Conservation (phyloP, 2,329 filamentous ascomycete species). For the Ambrosiella beaveri region DNA sequence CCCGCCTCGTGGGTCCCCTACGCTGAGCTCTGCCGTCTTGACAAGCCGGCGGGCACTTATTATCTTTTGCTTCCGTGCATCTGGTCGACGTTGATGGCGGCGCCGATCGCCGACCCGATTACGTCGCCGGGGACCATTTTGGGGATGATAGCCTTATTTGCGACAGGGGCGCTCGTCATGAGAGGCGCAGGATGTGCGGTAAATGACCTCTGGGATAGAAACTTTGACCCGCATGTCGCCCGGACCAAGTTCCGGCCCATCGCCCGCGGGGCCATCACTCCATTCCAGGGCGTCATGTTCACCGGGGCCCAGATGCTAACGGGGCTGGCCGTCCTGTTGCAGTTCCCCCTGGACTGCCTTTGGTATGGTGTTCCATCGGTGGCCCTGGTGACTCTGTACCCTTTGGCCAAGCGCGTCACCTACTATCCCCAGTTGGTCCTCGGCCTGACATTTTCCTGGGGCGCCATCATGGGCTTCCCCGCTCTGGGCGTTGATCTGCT, state of each 20-base stretch:
- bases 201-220: slow-evolving; percentile 81
- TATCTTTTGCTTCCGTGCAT: slow-evolving; percentile 77
- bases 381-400: slow-evolving; percentile 56
- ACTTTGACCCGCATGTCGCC: slow-evolving; percentile 64
- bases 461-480: slow-evolving; percentile 73
- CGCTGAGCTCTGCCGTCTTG: slow-evolving; percentile 62
- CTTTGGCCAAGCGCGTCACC: slow-evolving; percentile 69
- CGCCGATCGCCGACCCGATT: slow-evolving; percentile 35
- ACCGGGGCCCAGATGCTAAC: slow-evolving; percentile 57
- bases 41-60: slow-evolving; percentile 67
- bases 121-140: slow-evolving; percentile 40
- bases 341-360: slow-evolving; percentile 57
- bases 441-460: slow-evolving; percentile 77
- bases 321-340: slow-evolving; percentile 56
- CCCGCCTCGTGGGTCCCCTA: slow-evolving; percentile 60
- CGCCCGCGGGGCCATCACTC: slow-evolving; percentile 59
- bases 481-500: slow-evolving; percentile 65
- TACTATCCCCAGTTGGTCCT: slow-evolving; percentile 76
- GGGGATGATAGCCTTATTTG: slow-evolving; percentile 52
- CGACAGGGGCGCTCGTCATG: slow-evolving; percentile 65
- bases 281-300: slow-evolving; percentile 53
- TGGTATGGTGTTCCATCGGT: slow-evolving; percentile 64
- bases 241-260: slow-evolving; percentile 66
- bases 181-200: slow-evolving; percentile 75
- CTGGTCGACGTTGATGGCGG: slow-evolving; percentile 68